Conservation (phyloP, 768 basidiomycete species). For the Suillus lakei region DNA sequence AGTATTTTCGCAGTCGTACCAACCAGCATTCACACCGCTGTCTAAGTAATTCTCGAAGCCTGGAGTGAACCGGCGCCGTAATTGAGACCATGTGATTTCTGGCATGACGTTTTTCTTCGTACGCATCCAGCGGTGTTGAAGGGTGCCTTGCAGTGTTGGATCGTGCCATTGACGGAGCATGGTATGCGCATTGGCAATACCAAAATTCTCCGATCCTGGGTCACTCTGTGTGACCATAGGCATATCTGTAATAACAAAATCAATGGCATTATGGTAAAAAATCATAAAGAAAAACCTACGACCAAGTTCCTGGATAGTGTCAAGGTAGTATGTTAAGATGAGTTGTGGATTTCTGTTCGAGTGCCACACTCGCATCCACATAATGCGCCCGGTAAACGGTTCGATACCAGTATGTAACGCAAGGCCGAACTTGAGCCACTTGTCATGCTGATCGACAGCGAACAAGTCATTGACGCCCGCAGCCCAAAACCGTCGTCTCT, state of each 20-base stretch:
- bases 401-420: slow-evolving; percentile 30
- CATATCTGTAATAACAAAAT: slow-evolving; percentile 27
- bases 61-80: slow-evolving; percentile 12
- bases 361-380: slow-evolving; percentile 33
- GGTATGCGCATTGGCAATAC: slow-evolving; percentile 49
- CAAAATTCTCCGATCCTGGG: slow-evolving; percentile 47
- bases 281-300: slow-evolving; percentile 19
- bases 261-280: slow-evolving; percentile 1
- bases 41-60: slow-evolving; percentile 27
- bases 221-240: slow-evolving; percentile 50
- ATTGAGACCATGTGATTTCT: slow-evolving; percentile 25
- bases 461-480: slow-evolving; percentile 48
- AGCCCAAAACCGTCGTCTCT: slow-evolving; percentile 37
- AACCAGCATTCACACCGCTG: slow-evolving; percentile 30
- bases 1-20: slow-evolving; percentile 30
- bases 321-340: slow-evolving; percentile 25
- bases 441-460: slow-evolving; percentile 51
- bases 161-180: slow-evolving; percentile 43
- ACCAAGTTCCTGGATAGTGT: slow-evolving; percentile 17
- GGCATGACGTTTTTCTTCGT: slow-evolving; percentile 32
- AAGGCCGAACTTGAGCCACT: slow-evolving; percentile 46
- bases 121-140: slow-evolving; percentile 46
- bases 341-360: slow-evolving; percentile 28
- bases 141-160: slow-evolving; percentile 37
- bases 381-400: slow-evolving; percentile 21